Conservation (phyloP, 495 filamentous ascomycete genomes). For the Diplogelasinospora grovesii region DNA sequence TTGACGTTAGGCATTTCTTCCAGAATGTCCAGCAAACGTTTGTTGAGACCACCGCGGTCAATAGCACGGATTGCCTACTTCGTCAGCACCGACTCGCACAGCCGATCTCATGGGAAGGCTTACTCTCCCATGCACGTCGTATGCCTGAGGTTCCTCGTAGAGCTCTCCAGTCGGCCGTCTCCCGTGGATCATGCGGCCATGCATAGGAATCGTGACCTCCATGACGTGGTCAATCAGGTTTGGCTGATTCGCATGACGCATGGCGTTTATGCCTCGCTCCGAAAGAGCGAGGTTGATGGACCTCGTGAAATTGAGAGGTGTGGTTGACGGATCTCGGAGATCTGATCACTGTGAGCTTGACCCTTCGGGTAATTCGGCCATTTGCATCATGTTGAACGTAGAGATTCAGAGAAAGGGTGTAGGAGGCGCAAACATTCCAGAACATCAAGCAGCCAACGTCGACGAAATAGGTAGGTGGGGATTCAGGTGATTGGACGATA, state of each 20-base stretch:
- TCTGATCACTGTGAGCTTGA: constrained; percentile 43
- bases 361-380: too few species aligned
- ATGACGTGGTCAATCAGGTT: constrained; percentile 68
- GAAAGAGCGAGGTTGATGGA: constrained; percentile 96
- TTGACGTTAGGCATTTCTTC: constrained; percentile 79
- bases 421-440: too few species aligned
- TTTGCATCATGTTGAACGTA: too few species aligned
- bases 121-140: constrained; percentile 86
- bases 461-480: too few species aligned
- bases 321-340: constrained; percentile 74
- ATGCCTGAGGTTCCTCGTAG: constrained; percentile 74
- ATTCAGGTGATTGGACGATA: not conserved
- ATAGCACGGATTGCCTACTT: constrained; percentile 42
- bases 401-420: too few species aligned
- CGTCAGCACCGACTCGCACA: constrained; percentile 6
- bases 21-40: constrained; percentile 76
- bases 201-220: constrained; percentile 78
- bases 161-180: constrained; percentile 54
- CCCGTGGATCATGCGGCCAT: constrained; percentile 95
- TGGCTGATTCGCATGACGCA: constrained; percentile 56
- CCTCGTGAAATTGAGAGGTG: constrained; percentile 90
- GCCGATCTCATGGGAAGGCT: constrained; percentile 11
- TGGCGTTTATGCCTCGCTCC: constrained; percentile 86
- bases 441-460: too few species aligned
- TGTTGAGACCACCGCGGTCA: constrained; percentile 80